Evolutionary conservation across 2,329 filamentous ascomycete genomes (phyloP).

Genomic region (Amauroascus verrucosus): DNA sequence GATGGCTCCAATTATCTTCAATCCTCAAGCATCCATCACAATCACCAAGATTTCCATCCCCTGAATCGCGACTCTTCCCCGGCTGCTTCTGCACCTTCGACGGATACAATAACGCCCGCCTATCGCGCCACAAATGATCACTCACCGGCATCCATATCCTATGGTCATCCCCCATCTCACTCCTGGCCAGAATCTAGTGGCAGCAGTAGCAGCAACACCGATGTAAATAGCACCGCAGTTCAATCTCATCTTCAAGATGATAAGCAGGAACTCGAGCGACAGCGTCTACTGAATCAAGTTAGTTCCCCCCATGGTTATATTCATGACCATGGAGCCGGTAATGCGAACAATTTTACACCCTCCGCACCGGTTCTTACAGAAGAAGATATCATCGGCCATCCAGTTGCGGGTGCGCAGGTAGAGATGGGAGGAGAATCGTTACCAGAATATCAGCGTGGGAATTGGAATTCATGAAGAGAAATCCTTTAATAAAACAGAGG

Average conservation of each 20-base stretch:
- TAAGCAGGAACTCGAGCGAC: constrained; percentile 66
- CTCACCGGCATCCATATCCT: neutral
- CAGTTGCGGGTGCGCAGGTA: constrained; percentile 17
- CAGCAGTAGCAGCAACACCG: neutral
- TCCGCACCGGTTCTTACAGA: constrained; percentile 46
- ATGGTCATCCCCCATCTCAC: constrained; percentile 11
- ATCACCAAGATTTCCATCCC: constrained; percentile 20
- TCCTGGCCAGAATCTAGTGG: neutral
- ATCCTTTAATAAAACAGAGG: no score
- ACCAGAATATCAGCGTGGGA: constrained; percentile 34
- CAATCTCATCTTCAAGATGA: constrained; percentile 45
- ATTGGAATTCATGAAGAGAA: constrained; percentile 8
- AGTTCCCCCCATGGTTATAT: constrained; percentile 44
- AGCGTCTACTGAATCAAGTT: constrained; percentile 52
- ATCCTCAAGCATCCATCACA: constrained; percentile 32
- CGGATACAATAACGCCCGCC: constrained; percentile 22
- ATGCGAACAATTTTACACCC: constrained; percentile 8
- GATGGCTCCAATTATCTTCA: constrained; percentile 37
- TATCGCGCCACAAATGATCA: constrained; percentile 2
- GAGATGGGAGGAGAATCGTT: constrained; percentile 31
- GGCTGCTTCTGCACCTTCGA: constrained; percentile 22
- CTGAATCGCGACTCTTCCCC: constrained; percentile 13
- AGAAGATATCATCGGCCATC: constrained; percentile 39
- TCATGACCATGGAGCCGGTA: constrained; percentile 15
- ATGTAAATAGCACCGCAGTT: neutral